Base-by-base conservation (phyloP, 1,284 basidiomycete species). In the Afroboletus lepidellus region DNA sequence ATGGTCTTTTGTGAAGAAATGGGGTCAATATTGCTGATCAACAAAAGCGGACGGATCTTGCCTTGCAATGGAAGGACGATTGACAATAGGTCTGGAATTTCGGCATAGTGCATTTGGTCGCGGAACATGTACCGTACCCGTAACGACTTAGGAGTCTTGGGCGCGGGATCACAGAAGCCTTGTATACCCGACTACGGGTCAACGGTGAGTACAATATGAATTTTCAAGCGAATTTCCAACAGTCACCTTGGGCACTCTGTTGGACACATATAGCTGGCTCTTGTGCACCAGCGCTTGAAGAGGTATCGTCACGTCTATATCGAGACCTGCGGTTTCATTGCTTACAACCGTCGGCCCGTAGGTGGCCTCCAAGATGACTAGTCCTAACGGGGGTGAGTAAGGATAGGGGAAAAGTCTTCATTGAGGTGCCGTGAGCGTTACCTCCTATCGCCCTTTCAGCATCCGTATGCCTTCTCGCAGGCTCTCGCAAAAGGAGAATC, bases 231-330 rank as follows among this genome's bases (percentile, higher is more conserved):
- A 24, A 53, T 48, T 46, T 58, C 49, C 50, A 53, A 37, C 53
- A 54, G 30, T 63, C 64, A 85, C 85, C 77, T 86, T 86, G 52
- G 79, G 72, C 58, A 87, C 74, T 43, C 84, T 85, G 45, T 84
- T 84, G 16, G 93, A 85, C 56, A 97, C 86, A 64, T 85, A 81
- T 44, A 97, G 67, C 65, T 92, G 89, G 43, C 87, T 86, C 57
- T 87, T 80, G 57, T 81, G 79, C 41, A 95, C 89, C 16, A 96
- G 76, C 23, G 90, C 85, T 73, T 95, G 93, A 25, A 96, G 65
- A 4, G 94, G 82, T 29, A 90, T 74, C 18, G 85, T 88, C 34
- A 94, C 90, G 69, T 94, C 85, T 57, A 92, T 78, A 41, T 77
- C 72, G 24, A 88, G 73, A 47, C 80, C 80, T 51, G 73, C 68